Evolutionary conservation across 345 rosid species (phyloP).

Genomic region (Fremontodendron californicum): DNA sequence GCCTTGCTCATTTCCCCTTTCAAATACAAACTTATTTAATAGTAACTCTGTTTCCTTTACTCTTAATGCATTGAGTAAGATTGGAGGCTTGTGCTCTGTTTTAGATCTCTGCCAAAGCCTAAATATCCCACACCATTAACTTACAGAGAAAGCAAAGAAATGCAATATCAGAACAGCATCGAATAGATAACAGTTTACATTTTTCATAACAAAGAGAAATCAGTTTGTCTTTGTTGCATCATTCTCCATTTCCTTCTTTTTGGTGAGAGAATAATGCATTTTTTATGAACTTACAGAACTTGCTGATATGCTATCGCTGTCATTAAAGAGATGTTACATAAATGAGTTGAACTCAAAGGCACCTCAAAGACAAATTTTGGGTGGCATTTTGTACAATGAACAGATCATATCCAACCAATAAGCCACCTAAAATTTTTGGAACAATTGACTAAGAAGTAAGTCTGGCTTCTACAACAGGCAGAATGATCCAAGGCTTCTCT

Average conservation of each 20-base stretch:
- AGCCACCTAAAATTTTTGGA: not conserved
- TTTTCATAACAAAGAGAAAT: not conserved
- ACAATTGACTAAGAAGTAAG: not conserved
- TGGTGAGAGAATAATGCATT: no score
- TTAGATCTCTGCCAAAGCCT: not conserved
- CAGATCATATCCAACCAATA: not conserved
- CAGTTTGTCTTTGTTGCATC: not conserved
- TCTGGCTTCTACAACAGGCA: not conserved
- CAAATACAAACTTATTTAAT: no score
- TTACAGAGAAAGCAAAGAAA: not conserved
- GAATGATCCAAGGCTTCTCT: not conserved
- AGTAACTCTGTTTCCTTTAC: no score
- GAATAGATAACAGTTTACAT: not conserved
- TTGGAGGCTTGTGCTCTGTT: not conserved
- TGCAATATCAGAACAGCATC: not conserved
- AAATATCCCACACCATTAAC: not conserved
- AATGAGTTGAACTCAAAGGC: not conserved
- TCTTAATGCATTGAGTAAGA: no score
- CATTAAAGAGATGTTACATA: no score
- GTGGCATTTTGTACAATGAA: not conserved
- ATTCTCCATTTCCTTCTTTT: not conserved
- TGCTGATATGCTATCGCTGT: no score
- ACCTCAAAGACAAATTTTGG: no score
- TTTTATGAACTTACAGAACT: no score
- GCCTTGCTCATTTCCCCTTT: no score